Evolutionary conservation across 768 basidiomycete genomes (phyloP).

Genomic region (Hygrophoropsis aurantiaca): DNA sequence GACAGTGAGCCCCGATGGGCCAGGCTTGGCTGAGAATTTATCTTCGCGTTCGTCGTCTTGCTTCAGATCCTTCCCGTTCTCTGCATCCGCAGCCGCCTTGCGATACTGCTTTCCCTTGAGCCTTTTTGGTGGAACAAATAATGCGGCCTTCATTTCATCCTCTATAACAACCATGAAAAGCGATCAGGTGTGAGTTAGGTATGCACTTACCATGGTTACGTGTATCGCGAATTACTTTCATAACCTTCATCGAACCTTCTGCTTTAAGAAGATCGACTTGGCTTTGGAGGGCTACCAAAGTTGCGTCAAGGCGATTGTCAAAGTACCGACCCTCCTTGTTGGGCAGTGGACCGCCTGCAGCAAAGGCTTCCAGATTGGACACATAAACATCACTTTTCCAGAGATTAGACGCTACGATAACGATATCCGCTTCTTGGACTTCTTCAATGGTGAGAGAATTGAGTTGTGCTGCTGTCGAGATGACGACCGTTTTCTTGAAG

Average conservation of each 20-base stretch:
- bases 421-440: constrained; percentile 78
- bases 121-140: constrained; percentile 55
- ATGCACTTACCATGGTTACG: constrained; percentile 54
- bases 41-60: constrained; percentile 17
- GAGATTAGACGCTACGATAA: constrained; percentile 84
- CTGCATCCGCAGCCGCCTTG: constrained; percentile 49
- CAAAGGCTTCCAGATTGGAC: constrained; percentile 71
- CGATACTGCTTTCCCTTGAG: constrained; percentile 76
- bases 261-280: constrained; percentile 72
- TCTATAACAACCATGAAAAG: constrained; percentile 32
- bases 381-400: constrained; percentile 78
- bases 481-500: constrained; percentile 52
- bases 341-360: constrained; percentile 68
- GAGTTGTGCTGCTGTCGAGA: constrained; percentile 68
- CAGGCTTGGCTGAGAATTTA: constrained; percentile 24
- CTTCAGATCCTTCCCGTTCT: constrained; percentile 24
- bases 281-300: constrained; percentile 51
- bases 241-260: constrained; percentile 61
- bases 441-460: constrained; percentile 73
- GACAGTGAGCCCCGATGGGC: constrained; percentile 42
- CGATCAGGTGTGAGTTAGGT: not conserved
- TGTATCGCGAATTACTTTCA: constrained; percentile 62
- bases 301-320: constrained; percentile 73
- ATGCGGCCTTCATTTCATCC: constrained; percentile 49
- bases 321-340: constrained; percentile 86